Evolutionary conservation across 2,329 filamentous ascomycete species (phyloP).

Genomic region (Aureobasidium sp.): DNA sequence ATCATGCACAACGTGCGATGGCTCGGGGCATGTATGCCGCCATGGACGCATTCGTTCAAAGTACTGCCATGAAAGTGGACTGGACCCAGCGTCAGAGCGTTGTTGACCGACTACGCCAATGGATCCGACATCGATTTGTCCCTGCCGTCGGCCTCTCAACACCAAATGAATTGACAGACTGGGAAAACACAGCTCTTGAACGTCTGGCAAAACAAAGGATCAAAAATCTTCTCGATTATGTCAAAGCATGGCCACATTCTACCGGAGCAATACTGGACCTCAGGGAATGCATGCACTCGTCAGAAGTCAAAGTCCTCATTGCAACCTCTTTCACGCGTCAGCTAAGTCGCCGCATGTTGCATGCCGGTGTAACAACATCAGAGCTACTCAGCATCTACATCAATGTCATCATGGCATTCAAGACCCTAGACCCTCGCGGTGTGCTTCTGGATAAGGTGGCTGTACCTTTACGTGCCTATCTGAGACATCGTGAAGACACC

Average conservation of each 20-base stretch:
- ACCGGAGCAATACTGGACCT: slow-evolving; percentile 68
- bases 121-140: slow-evolving; percentile 62
- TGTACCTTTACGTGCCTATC: slow-evolving; percentile 64
- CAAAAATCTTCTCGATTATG: slow-evolving; percentile 71
- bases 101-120: slow-evolving; percentile 54
- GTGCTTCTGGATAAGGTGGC: slow-evolving; percentile 70
- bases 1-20: slow-evolving; percentile 41
- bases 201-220: slow-evolving; percentile 29
- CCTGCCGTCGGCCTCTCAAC: slow-evolving; percentile 30
- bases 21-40: slow-evolving; percentile 63
- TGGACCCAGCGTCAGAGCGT: slow-evolving; percentile 52
- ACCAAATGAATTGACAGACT: slow-evolving; percentile 15
- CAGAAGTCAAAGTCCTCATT: slow-evolving; percentile 61
- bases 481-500: slow-evolving; percentile 70
- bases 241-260: slow-evolving; percentile 66
- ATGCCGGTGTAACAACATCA: slow-evolving; percentile 68
- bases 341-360: slow-evolving; percentile 60
- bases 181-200: slow-evolving; percentile 33
- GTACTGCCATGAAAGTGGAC: slow-evolving; percentile 54
- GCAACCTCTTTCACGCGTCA: slow-evolving; percentile 62
- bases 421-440: slow-evolving; percentile 67
- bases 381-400: slow-evolving; percentile 73
- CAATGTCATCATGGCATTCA: slow-evolving; percentile 69
- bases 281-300: slow-evolving; percentile 56
- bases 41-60: slow-evolving; percentile 56